Percentiles rank a stretch among this genome's conserved stretches.
These are phyloP conservation scores for Tephrocybe sp. DNA, from an alignment of 768 basidiomycete species.

Conservation along the genomic window DNA sequence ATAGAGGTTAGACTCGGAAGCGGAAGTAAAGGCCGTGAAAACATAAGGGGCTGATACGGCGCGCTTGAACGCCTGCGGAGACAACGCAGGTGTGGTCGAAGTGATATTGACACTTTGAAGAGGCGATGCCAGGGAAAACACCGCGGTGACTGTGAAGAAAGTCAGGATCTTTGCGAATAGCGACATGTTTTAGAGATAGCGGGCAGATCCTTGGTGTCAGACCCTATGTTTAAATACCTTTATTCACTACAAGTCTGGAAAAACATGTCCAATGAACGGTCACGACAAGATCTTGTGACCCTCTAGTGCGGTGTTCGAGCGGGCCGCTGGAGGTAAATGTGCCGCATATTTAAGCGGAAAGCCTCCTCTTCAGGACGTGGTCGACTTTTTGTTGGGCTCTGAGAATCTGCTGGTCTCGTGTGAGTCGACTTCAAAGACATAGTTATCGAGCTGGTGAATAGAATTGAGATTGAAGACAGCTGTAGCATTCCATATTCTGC, in stretches of 20 bases:
- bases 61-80: constrained; percentile 28
- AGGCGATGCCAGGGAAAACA: constrained; percentile 6
- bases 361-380: background rate
- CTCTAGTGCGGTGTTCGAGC: background rate
- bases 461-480: too few relatives aligned
- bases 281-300: constrained; percentile 9
- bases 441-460: too few relatives aligned
- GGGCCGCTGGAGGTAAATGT: constrained; percentile 5
- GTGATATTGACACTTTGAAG: constrained; percentile 13
- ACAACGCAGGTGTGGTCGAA: constrained; percentile 24
- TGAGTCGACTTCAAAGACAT: too few relatives aligned
- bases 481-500: too few relatives aligned
- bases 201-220: background rate
- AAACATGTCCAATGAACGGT: background rate
- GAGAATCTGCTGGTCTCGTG: too few relatives aligned
- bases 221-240: background rate
- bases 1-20: constrained; percentile 33
- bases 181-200: background rate
- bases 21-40: constrained; percentile 32
- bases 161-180: background rate
- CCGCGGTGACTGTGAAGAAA: background rate
- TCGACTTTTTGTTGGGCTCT: too few relatives aligned
- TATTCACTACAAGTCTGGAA: background rate
- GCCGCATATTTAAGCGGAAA: background rate
- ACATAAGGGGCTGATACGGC: constrained; percentile 29